phyloP scores from a whole-genome alignment of 345 rosid genomes.

The Acer negundo region DNA sequence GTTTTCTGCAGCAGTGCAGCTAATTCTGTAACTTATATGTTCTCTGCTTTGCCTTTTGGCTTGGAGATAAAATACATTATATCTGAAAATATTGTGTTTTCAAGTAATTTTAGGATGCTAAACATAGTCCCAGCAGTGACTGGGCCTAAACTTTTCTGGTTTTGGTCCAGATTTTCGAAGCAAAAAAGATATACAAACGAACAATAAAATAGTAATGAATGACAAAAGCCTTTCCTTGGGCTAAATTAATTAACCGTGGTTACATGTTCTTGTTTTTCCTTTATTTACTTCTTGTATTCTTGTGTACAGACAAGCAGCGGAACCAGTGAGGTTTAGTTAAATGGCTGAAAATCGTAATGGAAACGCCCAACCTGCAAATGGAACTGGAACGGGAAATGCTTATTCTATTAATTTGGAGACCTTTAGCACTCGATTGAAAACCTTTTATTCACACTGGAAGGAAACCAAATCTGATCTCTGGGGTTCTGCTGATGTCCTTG shows the following conservation, averaged over 20 bases:
- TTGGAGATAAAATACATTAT: too few relatives aligned
- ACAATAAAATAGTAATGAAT: neutral
- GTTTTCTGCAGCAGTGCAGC: too few relatives aligned
- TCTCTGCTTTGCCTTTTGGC: too few relatives aligned
- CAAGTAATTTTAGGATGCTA: too few relatives aligned
- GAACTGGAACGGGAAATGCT: slow-evolving; percentile 39
- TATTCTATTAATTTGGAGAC: slow-evolving; percentile 62
- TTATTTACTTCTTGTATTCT: neutral
- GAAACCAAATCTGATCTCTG: slow-evolving; percentile 59
- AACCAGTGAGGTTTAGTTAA: neutral
- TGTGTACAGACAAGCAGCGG: slow-evolving; percentile 1
- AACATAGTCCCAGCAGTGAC: too few relatives aligned
- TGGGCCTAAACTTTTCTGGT: too few relatives aligned
- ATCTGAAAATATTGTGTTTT: too few relatives aligned
- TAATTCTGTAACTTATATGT: too few relatives aligned
- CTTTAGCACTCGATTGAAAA: slow-evolving; percentile 60
- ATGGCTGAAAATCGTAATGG: slow-evolving; percentile 76
- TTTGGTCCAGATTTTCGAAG: too few relatives aligned
- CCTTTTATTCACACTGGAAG: slow-evolving; percentile 69
- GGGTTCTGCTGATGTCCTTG: slow-evolving; percentile 66
- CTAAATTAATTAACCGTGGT: neutral
- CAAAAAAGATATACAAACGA: neutral
- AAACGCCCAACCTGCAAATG: slow-evolving; percentile 46
- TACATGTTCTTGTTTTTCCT: neutral
- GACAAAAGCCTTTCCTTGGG: neutral